Evolutionary conservation across 352 stramenopile species (phyloP), one percentile per base, ranked within the genome.

Genomic region (Phytopythium mirpurense): DNA sequence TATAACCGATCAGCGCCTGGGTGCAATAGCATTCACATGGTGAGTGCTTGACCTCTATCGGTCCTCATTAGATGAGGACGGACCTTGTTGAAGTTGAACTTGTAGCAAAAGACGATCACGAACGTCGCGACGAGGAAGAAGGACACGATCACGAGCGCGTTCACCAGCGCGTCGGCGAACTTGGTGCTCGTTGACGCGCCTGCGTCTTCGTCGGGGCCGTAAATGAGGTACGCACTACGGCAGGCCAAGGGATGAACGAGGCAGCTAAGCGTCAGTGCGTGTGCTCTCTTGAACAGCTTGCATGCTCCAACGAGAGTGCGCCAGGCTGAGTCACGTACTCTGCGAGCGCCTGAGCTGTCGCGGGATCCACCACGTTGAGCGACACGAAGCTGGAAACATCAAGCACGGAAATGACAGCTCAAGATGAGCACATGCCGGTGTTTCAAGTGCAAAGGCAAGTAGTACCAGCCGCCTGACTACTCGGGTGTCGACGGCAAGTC

Each of bases 91-190:
- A 92, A 91, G 56, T 94, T 92, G 63, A 89, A 93, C 49, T 95
- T 95, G 76, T 96, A 96, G 62, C 86, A 91, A 41, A 85, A 78
- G 18, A 96, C 88, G 56, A 97, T 95, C 9, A 94, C 70, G 46
- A 97, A 96, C 29, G 89, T 97, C 41, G 85, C 84, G 44, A 90
- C 72, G 12, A 90, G 68, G 43, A 97, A 96, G 41, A 96, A 90
- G 24, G 75, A 83, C 26, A 97, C 86, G 51, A 97, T 96, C 50
- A 81, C 85, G 18, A 97, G 60, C 9, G 89, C 87, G 56, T 97
- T 97, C 43, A 96, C 64, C 19, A 96, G 38, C 12, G 84, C 83
- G 50, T 95, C 65, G 11, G 66, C 74, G 27, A 93, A 63, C 63
- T 88, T 90, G 6, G 82, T 90, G 15, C 77, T 59, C 19, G 81